Base-by-base conservation (phyloP, 1,284 basidiomycete genomes). In the Cryptococcus jaspeensis region DNA sequence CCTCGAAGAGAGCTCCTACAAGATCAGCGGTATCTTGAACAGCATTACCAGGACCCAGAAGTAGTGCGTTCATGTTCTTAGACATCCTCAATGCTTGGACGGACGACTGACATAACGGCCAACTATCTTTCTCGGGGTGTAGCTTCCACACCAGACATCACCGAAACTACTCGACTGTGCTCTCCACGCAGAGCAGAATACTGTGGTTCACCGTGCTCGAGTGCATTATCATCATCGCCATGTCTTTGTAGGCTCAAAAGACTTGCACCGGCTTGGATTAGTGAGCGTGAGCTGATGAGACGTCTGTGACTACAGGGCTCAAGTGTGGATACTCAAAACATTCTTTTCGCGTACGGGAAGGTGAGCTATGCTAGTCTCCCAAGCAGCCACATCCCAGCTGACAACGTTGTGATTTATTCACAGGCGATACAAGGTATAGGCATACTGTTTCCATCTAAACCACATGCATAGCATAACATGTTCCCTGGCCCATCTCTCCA, bases 1-100 rank as follows among this genome's bases (percentile, higher is more conserved):
- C 13, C 79, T 97, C 55, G 92, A 97, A 77, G 93, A 97, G 81
- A 92, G 89, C 73, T 87, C 94, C 56, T 95, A 91, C 80, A 85
- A 90, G 62, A 80, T 97, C 57, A 90, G 86, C 64, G 88, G 87
- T 22, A 84, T 92, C 83, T 77, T 97, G 58, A 84, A 86, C 80
- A 89, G 84, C 65, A 88, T 97, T 62, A 90, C 92, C 77, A 80
- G 93, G 60, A 89, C 88, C 46, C 93, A 97, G 80, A 92, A 93
- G 81, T 87, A 92, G 90, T 94, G 69, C 64, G 82, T 77, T 78
- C 25, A 7, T 18, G 18, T 58, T 13, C 37, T 7, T 41, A 2
- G 40, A 7, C 36, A 3, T 43, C 36, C 16, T 22, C n/a, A n/a
- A 42, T 42, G 22, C 12, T 18, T 42, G 40, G 4, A 42, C 7